These are phyloP conservation scores for Fusarium bactridioides DNA, from an alignment of 2,329 filamentous ascomycete genomes.

Conservation along the genomic window DNA sequence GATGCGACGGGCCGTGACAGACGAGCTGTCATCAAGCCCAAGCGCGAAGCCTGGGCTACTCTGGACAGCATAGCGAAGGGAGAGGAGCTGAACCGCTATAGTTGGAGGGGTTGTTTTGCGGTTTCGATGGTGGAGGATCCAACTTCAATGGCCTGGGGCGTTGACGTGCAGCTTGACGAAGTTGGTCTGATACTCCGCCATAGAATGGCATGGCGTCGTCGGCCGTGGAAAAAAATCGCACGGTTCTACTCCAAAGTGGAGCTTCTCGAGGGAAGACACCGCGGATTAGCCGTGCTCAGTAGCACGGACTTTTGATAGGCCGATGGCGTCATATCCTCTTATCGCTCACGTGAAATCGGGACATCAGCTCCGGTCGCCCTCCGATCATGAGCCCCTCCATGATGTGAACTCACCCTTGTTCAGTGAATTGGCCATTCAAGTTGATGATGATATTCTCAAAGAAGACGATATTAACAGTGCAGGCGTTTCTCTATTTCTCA, in stretches of 20 bases:
- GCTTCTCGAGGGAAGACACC: neutral
- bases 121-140: conserved; percentile 23
- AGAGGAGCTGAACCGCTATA: neutral
- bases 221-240: conserved; percentile 40
- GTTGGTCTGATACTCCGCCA: conserved; percentile 43
- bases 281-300: conserved; percentile 31
- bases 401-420: neutral
- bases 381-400: conserved; percentile 19
- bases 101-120: neutral
- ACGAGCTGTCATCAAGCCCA: conserved; percentile 45
- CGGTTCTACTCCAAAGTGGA: conserved; percentile 20
- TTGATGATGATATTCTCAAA: neutral
- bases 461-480: neutral
- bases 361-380: conserved; percentile 6
- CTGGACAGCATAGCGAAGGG: conserved; percentile 51
- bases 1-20: conserved; percentile 39
- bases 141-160: conserved; percentile 32
- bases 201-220: conserved; percentile 38
- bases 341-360: neutral
- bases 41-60: conserved; percentile 46
- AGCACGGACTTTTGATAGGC: conserved; percentile 31
- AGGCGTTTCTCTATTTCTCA: neutral
- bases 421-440: neutral
- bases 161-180: conserved; percentile 27
- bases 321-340: conserved; percentile 34